Conservation (phyloP, 306 rosid species). For the Fragaria ananassa region DNA sequence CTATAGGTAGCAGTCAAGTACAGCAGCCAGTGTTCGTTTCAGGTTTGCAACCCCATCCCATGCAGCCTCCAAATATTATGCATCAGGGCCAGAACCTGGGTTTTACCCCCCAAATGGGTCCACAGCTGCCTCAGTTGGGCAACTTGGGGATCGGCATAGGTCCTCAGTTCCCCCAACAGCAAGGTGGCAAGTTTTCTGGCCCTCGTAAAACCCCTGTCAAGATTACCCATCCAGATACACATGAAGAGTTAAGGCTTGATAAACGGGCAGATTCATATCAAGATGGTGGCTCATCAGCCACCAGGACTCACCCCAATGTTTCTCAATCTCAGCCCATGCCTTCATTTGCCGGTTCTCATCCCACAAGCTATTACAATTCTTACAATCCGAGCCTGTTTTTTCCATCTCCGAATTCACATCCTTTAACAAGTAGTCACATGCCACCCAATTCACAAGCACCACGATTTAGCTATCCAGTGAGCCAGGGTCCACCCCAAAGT, state of each 20-base stretch:
- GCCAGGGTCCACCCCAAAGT: constrained; percentile 52
- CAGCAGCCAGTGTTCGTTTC: constrained; percentile 67
- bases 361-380: constrained; percentile 45
- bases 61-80: constrained; percentile 70
- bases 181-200: constrained; percentile 64
- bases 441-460: constrained; percentile 68
- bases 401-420: constrained; percentile 47
- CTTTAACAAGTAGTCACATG: constrained; percentile 53
- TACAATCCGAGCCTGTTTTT: constrained; percentile 37
- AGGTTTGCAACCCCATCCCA: constrained; percentile 70
- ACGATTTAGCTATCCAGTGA: constrained; percentile 51
- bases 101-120: constrained; percentile 63
- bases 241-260: constrained; percentile 81
- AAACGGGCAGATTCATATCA: constrained; percentile 57
- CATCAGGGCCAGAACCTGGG: constrained; percentile 67
- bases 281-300: constrained; percentile 58
- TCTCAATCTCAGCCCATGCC: constrained; percentile 67
- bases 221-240: constrained; percentile 96
- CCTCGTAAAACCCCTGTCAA: constrained; percentile 76
- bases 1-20: constrained; percentile 71
- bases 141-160: constrained; percentile 57
- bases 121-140: constrained; percentile 63
- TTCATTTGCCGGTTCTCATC: constrained; percentile 47
- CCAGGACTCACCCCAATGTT: constrained; percentile 55
- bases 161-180: constrained; percentile 69